phyloP scores from a whole-genome alignment of 1,284 basidiomycete species.

The Microbotryomycetes sp. region DNA sequence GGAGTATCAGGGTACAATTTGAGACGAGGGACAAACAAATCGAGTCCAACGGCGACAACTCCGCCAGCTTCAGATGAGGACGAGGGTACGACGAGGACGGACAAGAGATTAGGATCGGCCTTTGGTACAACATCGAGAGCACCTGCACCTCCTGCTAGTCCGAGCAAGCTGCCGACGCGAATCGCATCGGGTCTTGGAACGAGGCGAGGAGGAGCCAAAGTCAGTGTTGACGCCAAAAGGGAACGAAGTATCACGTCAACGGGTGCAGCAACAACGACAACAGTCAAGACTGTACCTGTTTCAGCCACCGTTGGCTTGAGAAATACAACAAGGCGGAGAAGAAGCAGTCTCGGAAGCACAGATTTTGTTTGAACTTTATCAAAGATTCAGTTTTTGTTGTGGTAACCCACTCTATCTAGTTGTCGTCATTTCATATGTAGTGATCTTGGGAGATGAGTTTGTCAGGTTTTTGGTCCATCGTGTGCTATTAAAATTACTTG shows the following conservation, averaged over 20 bases:
- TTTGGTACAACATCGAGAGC: background rate
- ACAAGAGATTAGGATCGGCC: background rate
- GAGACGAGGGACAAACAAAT: slow-evolving; percentile 2
- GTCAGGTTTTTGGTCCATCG: no score
- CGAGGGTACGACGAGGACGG: background rate
- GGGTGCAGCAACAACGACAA: background rate
- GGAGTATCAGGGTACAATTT: slow-evolving; percentile 12
- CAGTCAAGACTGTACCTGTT: background rate
- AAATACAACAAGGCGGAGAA: slow-evolving; percentile 10
- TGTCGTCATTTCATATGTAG: no score
- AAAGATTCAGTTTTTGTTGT: no score
- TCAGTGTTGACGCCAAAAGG: background rate
- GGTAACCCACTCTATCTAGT: no score
- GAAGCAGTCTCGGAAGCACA: slow-evolving; percentile 21
- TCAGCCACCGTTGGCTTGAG: background rate
- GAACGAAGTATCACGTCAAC: background rate
- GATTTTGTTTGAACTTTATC: slow-evolving; percentile 8
- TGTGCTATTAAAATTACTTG: no score
- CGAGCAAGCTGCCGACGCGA: slow-evolving; percentile 21
- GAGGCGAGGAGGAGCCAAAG: background rate
- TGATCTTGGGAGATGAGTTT: no score
- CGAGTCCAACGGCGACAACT: slow-evolving; percentile 1
- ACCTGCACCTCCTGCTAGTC: slow-evolving; percentile 10
- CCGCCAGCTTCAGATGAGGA: background rate
- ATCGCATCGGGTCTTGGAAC: slow-evolving; percentile 21